These are phyloP conservation scores for Boletus smithii DNA, from an alignment of 1,284 basidiomycete species.

Conservation along the genomic window DNA sequence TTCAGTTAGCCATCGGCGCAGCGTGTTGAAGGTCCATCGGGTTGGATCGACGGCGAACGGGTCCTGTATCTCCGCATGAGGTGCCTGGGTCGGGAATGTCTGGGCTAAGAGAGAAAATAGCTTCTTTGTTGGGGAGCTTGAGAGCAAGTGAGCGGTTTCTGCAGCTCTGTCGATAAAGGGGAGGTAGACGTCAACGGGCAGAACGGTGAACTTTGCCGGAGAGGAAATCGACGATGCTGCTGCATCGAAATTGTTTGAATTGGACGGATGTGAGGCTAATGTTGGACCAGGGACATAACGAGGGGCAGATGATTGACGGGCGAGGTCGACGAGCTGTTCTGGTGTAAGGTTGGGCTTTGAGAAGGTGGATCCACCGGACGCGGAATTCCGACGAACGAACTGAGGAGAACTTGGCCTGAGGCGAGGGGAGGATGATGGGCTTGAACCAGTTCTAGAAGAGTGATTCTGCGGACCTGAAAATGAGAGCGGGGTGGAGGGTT, in stretches of 20 bases:
- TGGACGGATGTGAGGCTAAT: slow-evolving; percentile 20
- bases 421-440: slow-evolving; percentile 45
- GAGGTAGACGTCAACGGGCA: slow-evolving; percentile 66
- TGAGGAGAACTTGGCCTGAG: slow-evolving; percentile 46
- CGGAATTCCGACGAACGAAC: slow-evolving; percentile 33
- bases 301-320: slow-evolving; percentile 55
- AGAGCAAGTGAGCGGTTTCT: slow-evolving; percentile 62
- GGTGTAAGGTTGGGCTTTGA: slow-evolving; percentile 52
- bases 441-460: slow-evolving; percentile 16
- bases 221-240: slow-evolving; percentile 16
- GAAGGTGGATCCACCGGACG: slow-evolving; percentile 25
- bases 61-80: slow-evolving; percentile 23
- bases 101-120: slow-evolving; percentile 68
- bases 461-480: slow-evolving; percentile 16
- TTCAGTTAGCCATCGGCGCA: slow-evolving; percentile 54
- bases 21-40: slow-evolving; percentile 24
- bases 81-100: slow-evolving; percentile 47
- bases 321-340: slow-evolving; percentile 66
- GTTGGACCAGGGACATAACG: slow-evolving; percentile 30
- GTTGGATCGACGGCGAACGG: slow-evolving; percentile 23
- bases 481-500: slow-evolving; percentile 12
- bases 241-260: slow-evolving; percentile 7
- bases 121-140: slow-evolving; percentile 58
- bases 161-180: slow-evolving; percentile 72
- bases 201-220: slow-evolving; percentile 62